phyloP scores from a whole-genome alignment of 2,329 filamentous ascomycete genomes.

The Allantophomopsis lycopodina region DNA sequence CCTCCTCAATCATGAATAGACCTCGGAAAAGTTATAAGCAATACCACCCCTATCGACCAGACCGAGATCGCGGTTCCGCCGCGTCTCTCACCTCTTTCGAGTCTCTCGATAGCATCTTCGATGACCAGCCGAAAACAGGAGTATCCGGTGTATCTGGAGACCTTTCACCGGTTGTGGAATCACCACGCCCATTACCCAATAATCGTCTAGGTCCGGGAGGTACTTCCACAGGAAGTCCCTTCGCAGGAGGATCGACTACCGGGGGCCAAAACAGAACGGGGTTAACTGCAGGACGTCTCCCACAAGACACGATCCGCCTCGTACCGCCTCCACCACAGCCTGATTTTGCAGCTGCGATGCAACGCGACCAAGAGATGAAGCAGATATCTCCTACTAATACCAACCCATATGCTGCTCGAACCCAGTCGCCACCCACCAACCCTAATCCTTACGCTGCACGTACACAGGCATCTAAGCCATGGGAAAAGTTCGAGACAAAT shows the following conservation, averaged over 20 bases:
- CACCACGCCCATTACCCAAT: conserved; percentile 12
- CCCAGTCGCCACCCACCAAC: background rate
- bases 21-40: background rate
- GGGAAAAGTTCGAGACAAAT: conserved; percentile 12
- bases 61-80: background rate
- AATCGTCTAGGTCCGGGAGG: conserved; percentile 2
- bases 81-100: background rate
- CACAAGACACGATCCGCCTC: conserved; percentile 6
- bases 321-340: conserved; percentile 10
- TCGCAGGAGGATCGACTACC: no score
- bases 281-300: conserved; percentile 3
- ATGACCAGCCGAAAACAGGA: conserved; percentile 1
- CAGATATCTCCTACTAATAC: no score
- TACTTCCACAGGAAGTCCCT: conserved; percentile 13
- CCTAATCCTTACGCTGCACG: background rate
- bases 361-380: no score
- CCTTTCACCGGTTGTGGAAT: conserved; percentile 16
- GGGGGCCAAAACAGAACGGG: no score
- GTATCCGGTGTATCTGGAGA: conserved; percentile 3
- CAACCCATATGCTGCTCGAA: no score
- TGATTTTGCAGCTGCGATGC: conserved; percentile 3
- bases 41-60: background rate
- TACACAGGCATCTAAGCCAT: conserved; percentile 5
- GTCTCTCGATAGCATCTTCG: background rate
- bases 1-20: background rate